These are phyloP conservation scores for Scortechinia acanthostroma DNA, from an alignment of 2,329 filamentous ascomycete species.

Conservation along the genomic window DNA sequence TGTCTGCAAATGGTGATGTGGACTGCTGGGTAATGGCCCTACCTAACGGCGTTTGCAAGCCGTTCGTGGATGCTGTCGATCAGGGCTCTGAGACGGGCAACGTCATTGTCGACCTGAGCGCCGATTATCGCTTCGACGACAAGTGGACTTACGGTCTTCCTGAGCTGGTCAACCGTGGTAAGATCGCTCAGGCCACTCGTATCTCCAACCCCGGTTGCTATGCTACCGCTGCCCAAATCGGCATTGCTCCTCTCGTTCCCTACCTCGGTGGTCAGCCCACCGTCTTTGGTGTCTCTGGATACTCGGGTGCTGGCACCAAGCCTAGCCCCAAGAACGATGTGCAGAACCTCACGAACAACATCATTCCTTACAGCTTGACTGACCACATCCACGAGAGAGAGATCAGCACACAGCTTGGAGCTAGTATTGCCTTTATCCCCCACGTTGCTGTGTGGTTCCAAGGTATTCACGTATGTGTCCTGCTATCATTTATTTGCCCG, in stretches of 20 bases:
- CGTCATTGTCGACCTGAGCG: slow-evolving; percentile 87
- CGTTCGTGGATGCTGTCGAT: slow-evolving; percentile 83
- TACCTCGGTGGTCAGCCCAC: slow-evolving; percentile 72
- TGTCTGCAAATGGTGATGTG: slow-evolving; percentile 77
- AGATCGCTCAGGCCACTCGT: slow-evolving; percentile 71
- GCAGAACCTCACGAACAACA: slow-evolving; percentile 72
- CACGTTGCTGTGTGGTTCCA: slow-evolving; percentile 97
- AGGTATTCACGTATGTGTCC: slow-evolving; percentile 57
- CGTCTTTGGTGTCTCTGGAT: slow-evolving; percentile 86
- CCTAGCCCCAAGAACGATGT: slow-evolving; percentile 90
- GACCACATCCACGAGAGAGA: slow-evolving; percentile 94
- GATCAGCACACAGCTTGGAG: slow-evolving; percentile 72
- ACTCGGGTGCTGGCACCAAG: slow-evolving; percentile 92
- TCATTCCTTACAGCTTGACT: slow-evolving; percentile 84
- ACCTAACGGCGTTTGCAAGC: slow-evolving; percentile 89
- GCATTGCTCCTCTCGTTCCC: slow-evolving; percentile 74
- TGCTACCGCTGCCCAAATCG: slow-evolving; percentile 84
- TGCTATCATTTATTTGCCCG: not conserved
- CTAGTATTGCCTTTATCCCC: slow-evolving; percentile 75
- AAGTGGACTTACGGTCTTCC: slow-evolving; percentile 86
- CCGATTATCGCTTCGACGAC: slow-evolving; percentile 84
- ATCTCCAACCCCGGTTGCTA: slow-evolving; percentile 95
- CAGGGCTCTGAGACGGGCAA: slow-evolving; percentile 59
- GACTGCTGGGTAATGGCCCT: slow-evolving; percentile 98
- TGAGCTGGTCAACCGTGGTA: slow-evolving; percentile 71